Conservation (phyloP, 139 green algal genomes). For the Chlamydomonas sphaeroides region DNA sequence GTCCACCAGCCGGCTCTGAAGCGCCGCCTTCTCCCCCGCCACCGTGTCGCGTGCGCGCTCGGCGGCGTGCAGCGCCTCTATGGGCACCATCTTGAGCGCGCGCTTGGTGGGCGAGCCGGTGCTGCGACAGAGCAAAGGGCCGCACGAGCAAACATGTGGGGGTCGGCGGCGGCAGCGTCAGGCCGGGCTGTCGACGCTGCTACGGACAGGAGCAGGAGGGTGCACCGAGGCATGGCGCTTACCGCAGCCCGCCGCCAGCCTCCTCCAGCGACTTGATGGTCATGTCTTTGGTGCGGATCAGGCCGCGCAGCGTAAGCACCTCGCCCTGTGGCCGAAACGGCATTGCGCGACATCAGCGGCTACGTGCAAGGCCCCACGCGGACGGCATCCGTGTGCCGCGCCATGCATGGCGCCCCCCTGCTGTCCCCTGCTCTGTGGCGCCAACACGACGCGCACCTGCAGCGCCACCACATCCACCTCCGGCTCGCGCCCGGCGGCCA, state of each 20-base stretch:
- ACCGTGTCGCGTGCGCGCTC: slow-evolving; percentile 19
- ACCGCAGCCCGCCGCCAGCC: slow-evolving; percentile 31
- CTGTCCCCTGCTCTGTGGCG: too few species aligned
- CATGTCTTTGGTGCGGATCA: slow-evolving; percentile 34
- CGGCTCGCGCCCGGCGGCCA: slow-evolving; percentile 23
- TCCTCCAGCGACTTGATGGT: slow-evolving; percentile 40
- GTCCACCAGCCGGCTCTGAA: slow-evolving; percentile 27
- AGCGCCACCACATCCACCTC: slow-evolving; percentile 45
- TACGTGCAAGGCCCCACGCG: too few species aligned
- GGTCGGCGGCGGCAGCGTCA: neutral
- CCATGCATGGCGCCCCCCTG: too few species aligned
- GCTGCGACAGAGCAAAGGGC: too few species aligned
- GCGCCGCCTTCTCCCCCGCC: slow-evolving; percentile 25
- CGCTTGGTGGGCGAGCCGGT: slow-evolving; percentile 36
- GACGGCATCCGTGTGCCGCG: too few species aligned
- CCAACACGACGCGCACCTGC: too few species aligned
- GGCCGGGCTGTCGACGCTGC: neutral
- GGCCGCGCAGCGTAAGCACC: slow-evolving; percentile 44
- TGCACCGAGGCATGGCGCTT: neutral
- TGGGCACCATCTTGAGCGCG: slow-evolving; percentile 42
- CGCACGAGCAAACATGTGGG: neutral
- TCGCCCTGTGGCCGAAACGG: slow-evolving; percentile 28
- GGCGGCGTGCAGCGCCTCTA: slow-evolving; percentile 50
- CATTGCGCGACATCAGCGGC: too few species aligned
- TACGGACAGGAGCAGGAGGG: neutral